These are phyloP conservation scores for Selaginella tamariscina DNA, from an alignment of 75 land plant species.

Conservation along the genomic window DNA sequence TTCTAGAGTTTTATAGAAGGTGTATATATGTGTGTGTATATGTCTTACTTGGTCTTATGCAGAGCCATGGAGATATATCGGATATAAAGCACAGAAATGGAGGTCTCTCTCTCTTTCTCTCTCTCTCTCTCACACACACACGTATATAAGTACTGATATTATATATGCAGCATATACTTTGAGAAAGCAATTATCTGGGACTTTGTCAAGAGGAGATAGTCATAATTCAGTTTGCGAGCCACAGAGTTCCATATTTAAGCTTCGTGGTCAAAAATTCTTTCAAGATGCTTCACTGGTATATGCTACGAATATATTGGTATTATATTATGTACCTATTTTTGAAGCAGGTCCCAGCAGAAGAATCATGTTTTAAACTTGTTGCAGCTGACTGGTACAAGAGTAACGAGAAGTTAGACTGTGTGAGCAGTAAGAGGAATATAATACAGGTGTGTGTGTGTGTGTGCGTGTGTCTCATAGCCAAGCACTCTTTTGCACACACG, in stretches of 20 bases:
- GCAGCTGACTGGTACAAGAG: background rate
- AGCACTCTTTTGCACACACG: no score
- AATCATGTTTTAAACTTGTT: background rate
- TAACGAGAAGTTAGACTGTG: background rate
- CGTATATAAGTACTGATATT: background rate
- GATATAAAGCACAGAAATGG: background rate
- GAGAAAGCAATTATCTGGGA: background rate
- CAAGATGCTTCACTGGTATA: background rate
- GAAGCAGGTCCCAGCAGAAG: background rate
- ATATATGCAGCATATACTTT: background rate
- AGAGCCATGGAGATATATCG: background rate
- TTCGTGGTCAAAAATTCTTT: background rate
- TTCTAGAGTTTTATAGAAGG: no score
- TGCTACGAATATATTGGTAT: background rate
- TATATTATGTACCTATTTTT: background rate
- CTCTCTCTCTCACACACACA: background rate
- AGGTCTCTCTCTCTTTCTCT: background rate
- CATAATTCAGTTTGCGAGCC: background rate
- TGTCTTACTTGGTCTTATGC: background rate
- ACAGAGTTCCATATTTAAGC: background rate
- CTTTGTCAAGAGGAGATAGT: background rate
- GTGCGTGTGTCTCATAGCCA: no score
- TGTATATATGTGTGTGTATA: background rate
- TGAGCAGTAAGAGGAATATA: background rate
- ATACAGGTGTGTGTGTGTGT: no score